These are phyloP conservation scores for Kodamaea restingae DNA, from an alignment of 805 yeast species.

Conservation along the genomic window DNA sequence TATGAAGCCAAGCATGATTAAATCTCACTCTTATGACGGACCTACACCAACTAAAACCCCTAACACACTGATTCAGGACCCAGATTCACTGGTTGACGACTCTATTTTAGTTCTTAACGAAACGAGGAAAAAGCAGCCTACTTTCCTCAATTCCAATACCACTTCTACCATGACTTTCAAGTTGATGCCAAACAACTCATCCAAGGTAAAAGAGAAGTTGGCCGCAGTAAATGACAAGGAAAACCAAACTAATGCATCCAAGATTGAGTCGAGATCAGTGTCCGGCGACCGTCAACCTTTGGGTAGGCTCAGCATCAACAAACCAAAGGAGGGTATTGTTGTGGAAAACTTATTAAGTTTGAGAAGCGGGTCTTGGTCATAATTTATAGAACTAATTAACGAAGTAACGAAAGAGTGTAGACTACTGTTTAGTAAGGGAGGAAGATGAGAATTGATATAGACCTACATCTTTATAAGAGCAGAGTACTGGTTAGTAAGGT, in stretches of 20 bases:
- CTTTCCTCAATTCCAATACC: constrained; percentile 23
- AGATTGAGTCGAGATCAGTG: constrained; percentile 6
- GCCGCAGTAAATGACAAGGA: constrained; percentile 24
- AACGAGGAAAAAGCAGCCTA: constrained; percentile 36
- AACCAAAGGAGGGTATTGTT: constrained; percentile 17
- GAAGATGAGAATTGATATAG: background rate
- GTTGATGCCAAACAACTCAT: constrained; percentile 23
- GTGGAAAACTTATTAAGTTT: constrained; percentile 37
- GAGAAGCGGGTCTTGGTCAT: constrained; percentile 32
- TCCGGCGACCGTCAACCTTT: constrained; percentile 20
- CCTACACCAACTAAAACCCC: constrained; percentile 11
- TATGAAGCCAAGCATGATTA: constrained; percentile 11
- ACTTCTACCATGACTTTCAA: constrained; percentile 35
- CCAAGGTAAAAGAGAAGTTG: constrained; percentile 25
- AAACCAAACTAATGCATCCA: constrained; percentile 15
- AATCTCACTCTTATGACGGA: constrained; percentile 11
- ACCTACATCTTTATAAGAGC: too few relatives aligned
- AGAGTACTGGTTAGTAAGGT: too few relatives aligned
- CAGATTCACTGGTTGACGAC: constrained; percentile 15
- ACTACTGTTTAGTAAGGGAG: background rate
- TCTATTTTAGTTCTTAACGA: constrained; percentile 20
- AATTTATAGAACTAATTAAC: constrained; percentile 1
- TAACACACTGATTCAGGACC: constrained; percentile 11
- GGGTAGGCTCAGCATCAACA: constrained; percentile 20
- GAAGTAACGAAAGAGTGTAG: background rate